phyloP scores from a whole-genome alignment of 345 rosid species.

The Ceriops decandra region DNA sequence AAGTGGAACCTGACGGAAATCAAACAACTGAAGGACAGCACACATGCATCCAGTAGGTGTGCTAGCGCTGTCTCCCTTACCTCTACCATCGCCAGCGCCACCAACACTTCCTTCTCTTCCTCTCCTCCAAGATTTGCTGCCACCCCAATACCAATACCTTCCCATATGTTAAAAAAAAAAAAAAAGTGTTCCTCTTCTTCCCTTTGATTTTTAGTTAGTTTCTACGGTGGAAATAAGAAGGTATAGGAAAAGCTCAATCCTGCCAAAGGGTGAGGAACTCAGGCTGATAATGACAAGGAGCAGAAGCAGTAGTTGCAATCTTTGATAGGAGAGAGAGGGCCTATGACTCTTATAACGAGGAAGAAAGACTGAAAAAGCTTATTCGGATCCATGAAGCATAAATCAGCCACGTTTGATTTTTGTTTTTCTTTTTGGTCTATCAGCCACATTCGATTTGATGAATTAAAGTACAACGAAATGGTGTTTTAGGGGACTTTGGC shows the following conservation, averaged over 20 bases:
- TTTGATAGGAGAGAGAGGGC: too few species aligned
- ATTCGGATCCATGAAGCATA: not conserved
- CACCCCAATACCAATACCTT: slow-evolving; percentile 42
- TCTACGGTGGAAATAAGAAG: too few species aligned
- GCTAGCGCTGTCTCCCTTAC: slow-evolving; percentile 4
- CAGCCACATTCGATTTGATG: slow-evolving; percentile 18
- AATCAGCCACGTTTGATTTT: too few species aligned
- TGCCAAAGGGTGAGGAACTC: not conserved
- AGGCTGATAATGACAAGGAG: slow-evolving; percentile 26
- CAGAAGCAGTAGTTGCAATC: too few species aligned
- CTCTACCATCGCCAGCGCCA: not conserved
- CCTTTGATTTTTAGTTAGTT: too few species aligned
- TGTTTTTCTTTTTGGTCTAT: not conserved
- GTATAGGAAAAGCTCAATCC: too few species aligned
- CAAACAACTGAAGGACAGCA: slow-evolving; percentile 71
- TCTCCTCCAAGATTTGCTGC: slow-evolving; percentile 38
- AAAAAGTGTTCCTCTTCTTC: not conserved
- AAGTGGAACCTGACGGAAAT: slow-evolving; percentile 55
- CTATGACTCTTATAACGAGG: not conserved
- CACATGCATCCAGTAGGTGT: slow-evolving; percentile 65
- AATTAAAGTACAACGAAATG: slow-evolving; percentile 10
- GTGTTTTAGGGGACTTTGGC: not conserved
- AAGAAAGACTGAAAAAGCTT: slow-evolving; percentile 12
- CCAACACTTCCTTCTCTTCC: slow-evolving; percentile 15
- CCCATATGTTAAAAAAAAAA: slow-evolving; percentile 40